Percentiles rank a stretch among this genome's conserved stretches.
Evolutionary conservation across 169 alveolate species (phyloP).

Genomic region (Plasmodium inui): DNA sequence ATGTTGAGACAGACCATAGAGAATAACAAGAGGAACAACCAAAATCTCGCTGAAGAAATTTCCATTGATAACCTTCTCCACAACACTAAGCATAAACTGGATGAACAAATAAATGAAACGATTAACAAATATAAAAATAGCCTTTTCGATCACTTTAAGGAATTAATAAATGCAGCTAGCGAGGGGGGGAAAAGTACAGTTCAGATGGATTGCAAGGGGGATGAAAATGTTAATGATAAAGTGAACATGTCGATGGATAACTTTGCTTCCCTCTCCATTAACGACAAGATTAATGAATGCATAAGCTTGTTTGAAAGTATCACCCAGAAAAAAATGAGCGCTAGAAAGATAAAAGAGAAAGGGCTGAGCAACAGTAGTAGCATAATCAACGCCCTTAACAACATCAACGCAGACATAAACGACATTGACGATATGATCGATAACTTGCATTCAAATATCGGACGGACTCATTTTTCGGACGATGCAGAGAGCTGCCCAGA

Average conservation of each 20-base stretch:
- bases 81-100: constrained; percentile 19
- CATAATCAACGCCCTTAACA: constrained; percentile 23
- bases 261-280: neutral
- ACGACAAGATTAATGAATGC: constrained; percentile 69
- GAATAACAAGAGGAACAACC: neutral
- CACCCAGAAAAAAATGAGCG: neutral
- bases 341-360: constrained; percentile 18
- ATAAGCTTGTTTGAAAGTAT: constrained; percentile 21
- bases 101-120: constrained; percentile 56
- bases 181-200: neutral
- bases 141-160: constrained; percentile 33
- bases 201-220: neutral
- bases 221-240: neutral
- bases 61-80: constrained; percentile 12
- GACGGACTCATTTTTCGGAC: constrained; percentile 4
- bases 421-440: constrained; percentile 54
- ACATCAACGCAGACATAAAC: constrained; percentile 38
- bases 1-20: neutral
- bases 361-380: neutral
- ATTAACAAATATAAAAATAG: constrained; percentile 49
- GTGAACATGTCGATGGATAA: neutral
- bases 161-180: constrained; percentile 4
- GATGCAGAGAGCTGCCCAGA: constrained; percentile 26
- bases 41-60: neutral
- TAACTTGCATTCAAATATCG: constrained; percentile 27